Evolutionary conservation across 2,329 filamentous ascomycete species (phyloP).

Genomic region (Albophoma yamanashiensis): DNA sequence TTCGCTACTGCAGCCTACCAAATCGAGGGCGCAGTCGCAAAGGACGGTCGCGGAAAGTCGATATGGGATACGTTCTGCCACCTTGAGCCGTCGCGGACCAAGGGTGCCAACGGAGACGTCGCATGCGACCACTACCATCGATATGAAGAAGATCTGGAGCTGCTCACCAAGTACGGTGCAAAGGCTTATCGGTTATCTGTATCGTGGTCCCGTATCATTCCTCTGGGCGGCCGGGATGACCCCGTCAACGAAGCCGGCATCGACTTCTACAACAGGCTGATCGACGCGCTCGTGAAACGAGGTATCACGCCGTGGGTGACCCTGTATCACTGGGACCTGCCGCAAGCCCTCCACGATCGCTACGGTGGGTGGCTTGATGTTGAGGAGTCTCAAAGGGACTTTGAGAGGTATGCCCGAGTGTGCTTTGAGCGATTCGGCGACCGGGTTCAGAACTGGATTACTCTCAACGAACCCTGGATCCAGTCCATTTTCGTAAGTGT

Average conservation of each 20-base stretch:
- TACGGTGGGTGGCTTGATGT: conserved; percentile 24
- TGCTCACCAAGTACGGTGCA: conserved; percentile 46
- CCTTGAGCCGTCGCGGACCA: conserved; percentile 27
- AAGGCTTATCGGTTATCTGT: conserved; percentile 55
- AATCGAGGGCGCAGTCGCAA: conserved; percentile 30
- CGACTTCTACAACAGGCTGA: conserved; percentile 47
- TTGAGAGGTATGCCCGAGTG: conserved; percentile 23
- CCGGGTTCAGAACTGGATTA: conserved; percentile 27
- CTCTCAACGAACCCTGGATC: conserved; percentile 28
- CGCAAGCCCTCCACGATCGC: conserved; percentile 21
- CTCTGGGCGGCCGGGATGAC: conserved; percentile 51
- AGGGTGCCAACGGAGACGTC: conserved; percentile 34
- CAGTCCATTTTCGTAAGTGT: conserved; percentile 21
- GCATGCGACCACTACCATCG: conserved; percentile 32
- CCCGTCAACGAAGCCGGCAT: conserved; percentile 51
- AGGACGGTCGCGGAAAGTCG: conserved; percentile 29
- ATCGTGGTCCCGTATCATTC: conserved; percentile 56
- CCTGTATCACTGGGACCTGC: conserved; percentile 53
- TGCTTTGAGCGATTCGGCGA: conserved; percentile 30
- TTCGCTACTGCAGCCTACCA: conserved; percentile 32
- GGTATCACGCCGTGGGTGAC: conserved; percentile 53
- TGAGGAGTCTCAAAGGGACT: conserved; percentile 19
- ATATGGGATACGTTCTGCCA: conserved; percentile 33
- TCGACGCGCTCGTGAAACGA: conserved; percentile 44
- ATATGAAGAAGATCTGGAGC: conserved; percentile 42